Evolutionary conservation across 1,284 basidiomycete genomes (phyloP).

Genomic region (Cutaneotrichosporon sp.): DNA sequence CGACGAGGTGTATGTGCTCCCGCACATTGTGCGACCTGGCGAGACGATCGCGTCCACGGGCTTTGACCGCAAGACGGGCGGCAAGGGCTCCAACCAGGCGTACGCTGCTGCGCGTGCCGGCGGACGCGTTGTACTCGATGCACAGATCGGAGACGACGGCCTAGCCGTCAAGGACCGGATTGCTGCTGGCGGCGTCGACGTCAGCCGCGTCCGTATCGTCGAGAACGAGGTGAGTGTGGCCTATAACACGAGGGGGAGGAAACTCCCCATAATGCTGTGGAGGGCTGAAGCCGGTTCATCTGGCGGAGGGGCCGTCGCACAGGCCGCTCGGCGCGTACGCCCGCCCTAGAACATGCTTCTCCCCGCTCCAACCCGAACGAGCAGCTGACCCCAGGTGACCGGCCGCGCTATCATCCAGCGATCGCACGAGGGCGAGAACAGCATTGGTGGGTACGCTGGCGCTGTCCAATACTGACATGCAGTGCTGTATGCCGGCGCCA

Average conservation of each 20-base stretch:
- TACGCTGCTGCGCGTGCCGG: constrained; percentile 48
- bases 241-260: background rate
- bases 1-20: constrained; percentile 48
- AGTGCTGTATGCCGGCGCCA: constrained; percentile 49
- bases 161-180: constrained; percentile 36
- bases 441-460: constrained; percentile 39
- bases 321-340: no score
- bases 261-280: background rate
- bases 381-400: constrained; percentile 34
- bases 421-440: constrained; percentile 49
- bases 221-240: constrained; percentile 29
- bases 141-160: constrained; percentile 45
- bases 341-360: no score
- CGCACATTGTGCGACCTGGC: constrained; percentile 49
- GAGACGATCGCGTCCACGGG: constrained; percentile 51
- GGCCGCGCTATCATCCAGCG: constrained; percentile 52
- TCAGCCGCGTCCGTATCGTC: constrained; percentile 26
- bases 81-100: constrained; percentile 53
- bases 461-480: background rate
- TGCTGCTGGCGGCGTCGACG: constrained; percentile 39
- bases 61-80: constrained; percentile 47
- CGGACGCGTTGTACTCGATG: constrained; percentile 44
- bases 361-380: no score
- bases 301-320: no score
- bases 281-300: no score